A percentile compares a stretch with the other conserved stretches of the same genome.
Evolutionary conservation across 805 yeast species (phyloP).

Genomic region (Candida sonorensis): DNA sequence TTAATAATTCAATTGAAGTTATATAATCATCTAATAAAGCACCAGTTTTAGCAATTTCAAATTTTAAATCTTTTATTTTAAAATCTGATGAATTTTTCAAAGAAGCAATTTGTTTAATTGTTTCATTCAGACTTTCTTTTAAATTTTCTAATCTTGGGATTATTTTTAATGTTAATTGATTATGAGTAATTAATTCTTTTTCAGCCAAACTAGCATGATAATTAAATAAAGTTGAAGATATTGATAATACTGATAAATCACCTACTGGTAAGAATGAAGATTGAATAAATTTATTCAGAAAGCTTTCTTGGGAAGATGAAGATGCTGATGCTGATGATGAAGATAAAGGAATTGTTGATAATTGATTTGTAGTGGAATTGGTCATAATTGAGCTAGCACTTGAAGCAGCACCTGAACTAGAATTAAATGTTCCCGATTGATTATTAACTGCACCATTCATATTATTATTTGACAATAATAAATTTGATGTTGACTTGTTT

Average conservation of each 20-base stretch:
- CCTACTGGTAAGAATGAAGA: slow-evolving; percentile 34
- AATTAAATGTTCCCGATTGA: too few relatives aligned
- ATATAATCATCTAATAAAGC: slow-evolving; percentile 42
- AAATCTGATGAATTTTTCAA: slow-evolving; percentile 47
- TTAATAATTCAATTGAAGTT: slow-evolving; percentile 35
- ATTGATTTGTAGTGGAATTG: too few relatives aligned
- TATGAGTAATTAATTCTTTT: slow-evolving; percentile 43
- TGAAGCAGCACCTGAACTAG: too few relatives aligned
- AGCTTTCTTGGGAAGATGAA: slow-evolving; percentile 6
- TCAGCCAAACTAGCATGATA: slow-evolving; percentile 29
- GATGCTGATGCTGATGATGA: slow-evolving; percentile 19
- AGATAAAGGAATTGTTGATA: too few relatives aligned
- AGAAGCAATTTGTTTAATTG: slow-evolving; percentile 47
- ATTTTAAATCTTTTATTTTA: slow-evolving; percentile 46
- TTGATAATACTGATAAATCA: slow-evolving; percentile 31
- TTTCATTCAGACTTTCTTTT: slow-evolving; percentile 44
- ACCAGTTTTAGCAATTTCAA: slow-evolving; percentile 60
- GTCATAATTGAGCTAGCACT: too few relatives aligned
- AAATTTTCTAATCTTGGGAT: slow-evolving; percentile 52
- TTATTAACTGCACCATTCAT: too few relatives aligned
- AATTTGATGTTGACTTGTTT: too few relatives aligned
- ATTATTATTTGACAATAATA: too few relatives aligned
- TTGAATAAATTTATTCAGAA: slow-evolving; percentile 41
- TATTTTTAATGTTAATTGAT: slow-evolving; percentile 40
- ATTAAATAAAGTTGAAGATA: slow-evolving; percentile 25